A percentile compares a stretch with the other conserved stretches of the same genome.
Evolutionary conservation across 129 eudicot genomes (phyloP).

Genomic region (Centrapalus pauciflorus): DNA sequence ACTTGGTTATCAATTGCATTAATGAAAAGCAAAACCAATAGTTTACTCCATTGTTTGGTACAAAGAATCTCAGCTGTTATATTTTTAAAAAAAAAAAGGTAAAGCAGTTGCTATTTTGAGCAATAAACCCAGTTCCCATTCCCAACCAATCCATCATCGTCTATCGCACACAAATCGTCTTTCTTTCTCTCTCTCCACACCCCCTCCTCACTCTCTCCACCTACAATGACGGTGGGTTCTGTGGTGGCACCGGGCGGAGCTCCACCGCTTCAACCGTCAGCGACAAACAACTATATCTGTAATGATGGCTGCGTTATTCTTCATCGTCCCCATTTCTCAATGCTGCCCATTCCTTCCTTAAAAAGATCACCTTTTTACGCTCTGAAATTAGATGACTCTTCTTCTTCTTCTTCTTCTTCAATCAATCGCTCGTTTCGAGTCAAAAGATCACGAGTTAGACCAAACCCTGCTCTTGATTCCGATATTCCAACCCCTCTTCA

Average conservation of each 20-base stretch:
- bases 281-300: not conserved
- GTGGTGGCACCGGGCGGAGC: slow-evolving; percentile 22
- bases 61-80: too few species aligned
- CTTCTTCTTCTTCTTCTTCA: not conserved
- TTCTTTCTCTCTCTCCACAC: slow-evolving; percentile 9
- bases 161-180: slow-evolving; percentile 6
- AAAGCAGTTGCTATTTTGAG: too few species aligned
- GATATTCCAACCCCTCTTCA: slow-evolving; percentile 49
- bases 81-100: too few species aligned
- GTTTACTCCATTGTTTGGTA: too few species aligned
- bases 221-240: slow-evolving; percentile 20
- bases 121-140: slow-evolving; percentile 17
- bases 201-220: not conserved
- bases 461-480: slow-evolving; percentile 48
- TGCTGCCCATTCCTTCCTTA: not conserved
- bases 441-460: slow-evolving; percentile 22
- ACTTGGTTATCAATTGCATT: too few species aligned
- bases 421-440: not conserved
- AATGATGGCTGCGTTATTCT: not conserved
- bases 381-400: not conserved
- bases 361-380: slow-evolving; percentile 16
- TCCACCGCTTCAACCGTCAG: slow-evolving; percentile 25
- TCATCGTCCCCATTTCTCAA: slow-evolving; percentile 3
- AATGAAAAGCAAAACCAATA: too few species aligned
- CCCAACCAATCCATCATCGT: slow-evolving; percentile 27